Conservation (phyloP, 495 filamentous ascomycete genomes). For the Hypoxylon intermedium region DNA sequence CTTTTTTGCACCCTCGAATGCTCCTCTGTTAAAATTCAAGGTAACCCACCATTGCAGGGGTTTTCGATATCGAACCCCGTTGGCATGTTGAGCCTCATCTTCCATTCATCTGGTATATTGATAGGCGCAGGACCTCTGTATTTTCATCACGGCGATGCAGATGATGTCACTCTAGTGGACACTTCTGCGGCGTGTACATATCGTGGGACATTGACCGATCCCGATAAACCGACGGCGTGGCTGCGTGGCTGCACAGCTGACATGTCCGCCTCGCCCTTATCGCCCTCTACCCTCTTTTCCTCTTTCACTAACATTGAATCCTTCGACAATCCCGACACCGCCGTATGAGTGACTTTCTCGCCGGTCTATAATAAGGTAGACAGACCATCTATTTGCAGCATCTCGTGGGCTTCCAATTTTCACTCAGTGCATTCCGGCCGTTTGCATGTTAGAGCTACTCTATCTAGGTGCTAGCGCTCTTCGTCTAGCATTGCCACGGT, state of each 20-base stretch:
- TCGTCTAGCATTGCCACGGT: constrained; percentile 17
- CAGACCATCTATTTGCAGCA: background rate
- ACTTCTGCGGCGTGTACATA: no score
- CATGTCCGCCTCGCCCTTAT: background rate
- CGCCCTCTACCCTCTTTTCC: no score
- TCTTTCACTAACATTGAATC: background rate
- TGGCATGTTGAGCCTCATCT: background rate
- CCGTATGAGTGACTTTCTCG: background rate
- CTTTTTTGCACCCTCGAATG: no score
- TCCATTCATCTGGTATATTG: background rate
- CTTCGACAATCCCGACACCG: constrained; percentile 4
- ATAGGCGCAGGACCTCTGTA: no score
- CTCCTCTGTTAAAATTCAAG: no score
- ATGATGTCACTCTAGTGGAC: no score
- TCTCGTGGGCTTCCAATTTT: background rate
- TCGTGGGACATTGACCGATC: background rate
- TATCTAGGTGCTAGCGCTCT: background rate
- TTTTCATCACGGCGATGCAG: no score
- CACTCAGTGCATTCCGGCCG: background rate
- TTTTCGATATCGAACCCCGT: background rate
- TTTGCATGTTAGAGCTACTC: constrained; percentile 28
- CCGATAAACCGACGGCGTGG: no score
- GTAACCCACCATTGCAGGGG: background rate
- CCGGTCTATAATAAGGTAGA: background rate
- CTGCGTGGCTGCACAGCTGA: background rate